Evolutionary conservation across 805 yeast species (phyloP).

Genomic region (Lipomyces japonicus): DNA sequence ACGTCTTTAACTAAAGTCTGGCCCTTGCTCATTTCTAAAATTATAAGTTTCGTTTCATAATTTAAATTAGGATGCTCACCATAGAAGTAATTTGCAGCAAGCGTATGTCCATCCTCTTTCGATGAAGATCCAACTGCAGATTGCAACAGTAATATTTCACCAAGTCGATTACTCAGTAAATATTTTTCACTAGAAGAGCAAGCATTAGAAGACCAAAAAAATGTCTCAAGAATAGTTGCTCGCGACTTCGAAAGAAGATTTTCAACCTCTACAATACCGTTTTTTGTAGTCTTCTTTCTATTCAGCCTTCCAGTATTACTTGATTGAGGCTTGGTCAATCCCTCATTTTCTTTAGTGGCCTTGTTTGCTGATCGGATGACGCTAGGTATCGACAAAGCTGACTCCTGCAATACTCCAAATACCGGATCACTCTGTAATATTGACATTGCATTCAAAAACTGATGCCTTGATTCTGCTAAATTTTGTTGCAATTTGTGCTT

Average conservation of each 20-base stretch:
- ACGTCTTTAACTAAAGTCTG: slow-evolving; percentile 10
- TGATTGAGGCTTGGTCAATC: too few species aligned
- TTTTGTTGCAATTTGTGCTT: slow-evolving; percentile 19
- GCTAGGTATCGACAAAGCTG: slow-evolving; percentile 47
- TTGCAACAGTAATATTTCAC: slow-evolving; percentile 12
- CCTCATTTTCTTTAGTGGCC: background rate
- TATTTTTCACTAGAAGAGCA: slow-evolving; percentile 13
- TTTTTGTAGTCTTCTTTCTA: background rate
- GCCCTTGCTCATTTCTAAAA: slow-evolving; percentile 13
- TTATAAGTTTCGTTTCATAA: background rate
- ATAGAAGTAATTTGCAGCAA: slow-evolving; percentile 15
- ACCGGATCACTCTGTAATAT: slow-evolving; percentile 45
- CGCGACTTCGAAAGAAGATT: slow-evolving; percentile 8
- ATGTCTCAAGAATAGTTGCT: slow-evolving; percentile 9
- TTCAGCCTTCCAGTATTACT: background rate
- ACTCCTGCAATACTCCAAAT: slow-evolving; percentile 48
- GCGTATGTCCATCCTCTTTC: slow-evolving; percentile 2
- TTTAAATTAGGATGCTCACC: slow-evolving; percentile 1
- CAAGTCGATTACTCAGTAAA: slow-evolving; percentile 5
- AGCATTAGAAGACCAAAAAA: slow-evolving; percentile 3
- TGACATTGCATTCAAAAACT: slow-evolving; percentile 24
- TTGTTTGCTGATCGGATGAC: background rate
- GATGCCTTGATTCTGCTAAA: slow-evolving; percentile 17
- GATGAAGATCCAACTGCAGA: slow-evolving; percentile 16
- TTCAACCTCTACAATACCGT: slow-evolving; percentile 8